A percentile compares a stretch with the other conserved stretches of the same genome.
Conservation (phyloP, 306 rosid genomes). For the Begonia fuchsioides region DNA sequence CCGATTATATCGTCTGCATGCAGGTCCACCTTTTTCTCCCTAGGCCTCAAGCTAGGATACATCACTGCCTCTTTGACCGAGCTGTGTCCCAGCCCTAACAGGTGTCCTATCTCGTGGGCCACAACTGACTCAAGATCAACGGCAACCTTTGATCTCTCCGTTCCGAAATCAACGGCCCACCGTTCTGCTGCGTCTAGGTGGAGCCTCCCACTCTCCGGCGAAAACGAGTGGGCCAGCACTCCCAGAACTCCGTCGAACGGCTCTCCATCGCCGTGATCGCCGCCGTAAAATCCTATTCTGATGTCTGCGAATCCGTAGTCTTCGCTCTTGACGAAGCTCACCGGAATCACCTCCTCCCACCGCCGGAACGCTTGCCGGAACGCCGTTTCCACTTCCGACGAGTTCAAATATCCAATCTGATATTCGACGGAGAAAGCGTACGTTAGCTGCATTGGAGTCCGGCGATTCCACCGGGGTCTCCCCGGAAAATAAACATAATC, state of each 20-base stretch:
- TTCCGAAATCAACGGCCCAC: slow-evolving; percentile 48
- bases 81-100: slow-evolving; percentile 72
- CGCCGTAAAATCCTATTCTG: slow-evolving; percentile 53
- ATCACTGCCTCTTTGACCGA: slow-evolving; percentile 48
- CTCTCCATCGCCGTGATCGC: slow-evolving; percentile 76
- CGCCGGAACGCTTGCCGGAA: slow-evolving; percentile 33
- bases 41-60: slow-evolving; percentile 70
- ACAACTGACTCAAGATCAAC: slow-evolving; percentile 79
- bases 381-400: slow-evolving; percentile 18
- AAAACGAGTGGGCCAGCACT: slow-evolving; percentile 43
- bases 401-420: slow-evolving; percentile 22
- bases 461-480: slow-evolving; percentile 58
- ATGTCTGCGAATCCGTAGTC: slow-evolving; percentile 41
- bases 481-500: slow-evolving; percentile 42
- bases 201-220: slow-evolving; percentile 61
- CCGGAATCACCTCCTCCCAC: slow-evolving; percentile 67
- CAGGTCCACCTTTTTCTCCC: slow-evolving; percentile 49
- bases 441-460: slow-evolving; percentile 48
- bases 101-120: slow-evolving; percentile 75
- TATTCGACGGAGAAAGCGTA: slow-evolving; percentile 40
- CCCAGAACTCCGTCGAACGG: slow-evolving; percentile 78
- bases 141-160: slow-evolving; percentile 41
- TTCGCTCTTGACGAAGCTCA: slow-evolving; percentile 32
- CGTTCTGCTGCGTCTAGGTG: slow-evolving; percentile 83
- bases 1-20: slow-evolving; percentile 54